Evolutionary conservation across 2,329 filamentous ascomycete genomes (phyloP), one percentile per base, ranked within the genome.

Genomic region (Colletotrichum sidae): DNA sequence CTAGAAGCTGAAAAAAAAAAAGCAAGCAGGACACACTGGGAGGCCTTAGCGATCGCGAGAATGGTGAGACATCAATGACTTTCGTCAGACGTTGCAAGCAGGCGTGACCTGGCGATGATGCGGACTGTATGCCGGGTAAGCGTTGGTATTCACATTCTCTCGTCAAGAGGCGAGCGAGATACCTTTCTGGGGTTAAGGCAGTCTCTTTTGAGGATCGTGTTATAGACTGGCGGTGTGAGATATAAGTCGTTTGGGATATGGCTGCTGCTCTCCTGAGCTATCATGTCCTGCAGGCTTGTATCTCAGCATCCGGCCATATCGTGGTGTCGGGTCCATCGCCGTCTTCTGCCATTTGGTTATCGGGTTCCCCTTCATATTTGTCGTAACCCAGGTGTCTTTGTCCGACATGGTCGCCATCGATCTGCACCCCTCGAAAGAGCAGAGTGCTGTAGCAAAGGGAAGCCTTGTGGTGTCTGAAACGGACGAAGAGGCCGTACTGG

Each of bases 401-500:
- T 17, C 38, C 17, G 7, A 6, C 11, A 65, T 65, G 62, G 17
- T 12, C 5, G 38, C 41, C 6, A n/a, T 57, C 15, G 41, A 56
- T 9, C 5, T 35, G 5, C 11, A 42, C 12, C n/a, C 12, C 25
- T 38, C 52, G 9, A 41, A 44, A 41, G 46, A 49, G 12, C 34
- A 25, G 5, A 8, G 13, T 8, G 15, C 15, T 25, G 25, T 2
- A 41, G 37, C 62, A 9, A 56, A 56, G 15, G 13, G 7, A 11
- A 33, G 33, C 35, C n/a, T 37, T 35, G 41, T 13, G 10, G 39
- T 53, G 39, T 35, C 47, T 10, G 57, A 61, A 15, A 15, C 60
- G 17, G 60, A 67, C 12, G 64, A 67, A 35, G 13, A 17, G 8
- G 35, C 37, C 3, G 12, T 38, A 12, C 10, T 67, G 8, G 53